Evolutionary conservation across 768 basidiomycete genomes (phyloP), one percentile per base, ranked within the genome.

Genomic region (Flagelloscypha sp.): DNA sequence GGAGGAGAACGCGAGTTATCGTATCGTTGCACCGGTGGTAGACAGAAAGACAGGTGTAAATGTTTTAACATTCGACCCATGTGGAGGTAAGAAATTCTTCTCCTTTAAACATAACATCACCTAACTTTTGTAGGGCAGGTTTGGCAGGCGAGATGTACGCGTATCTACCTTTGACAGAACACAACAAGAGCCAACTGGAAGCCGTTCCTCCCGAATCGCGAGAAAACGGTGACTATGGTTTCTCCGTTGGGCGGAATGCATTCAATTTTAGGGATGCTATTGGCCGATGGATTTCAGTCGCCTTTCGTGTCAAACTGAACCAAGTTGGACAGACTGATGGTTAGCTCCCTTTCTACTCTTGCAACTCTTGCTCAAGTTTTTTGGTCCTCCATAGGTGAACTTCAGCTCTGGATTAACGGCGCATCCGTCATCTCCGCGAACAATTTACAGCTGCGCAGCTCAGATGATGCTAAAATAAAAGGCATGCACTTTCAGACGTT

Each of bases 401-500:
- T 84, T 5, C 63, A 83, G 37, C 44, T 85, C 1, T 79, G 66
- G 61, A 61, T 83, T 6, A 71, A 86, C 43, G 84, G 81, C 0
- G 43, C 51, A 7, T 67, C 65, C 2, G 76, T 76, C 3, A 71
- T 85, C 6, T 48, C 44, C 13, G 60, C 69, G 2, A 47, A 50
- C 1, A 70, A 71, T 0, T 52, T 88, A 1, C 53, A 60, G 4
- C 48, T 84, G 4, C 65, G 77, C 8, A 48, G 56, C 3, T 48
- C 56, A n/a, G 51, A 45, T 6, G 62, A 59, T 2, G 63, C 66
- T 1, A 62, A 56, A 35, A 70, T 86, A 36, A 74, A 74, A 38
- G 84, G 84, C 6, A 71, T 79, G 52, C 81, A 82, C 51, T 73
- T 81, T 33, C 74, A 84, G 54, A 84, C 83, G 1, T 87, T 85